Conservation (phyloP, 1,284 basidiomycete genomes). For the Schizophyllum amplum region DNA sequence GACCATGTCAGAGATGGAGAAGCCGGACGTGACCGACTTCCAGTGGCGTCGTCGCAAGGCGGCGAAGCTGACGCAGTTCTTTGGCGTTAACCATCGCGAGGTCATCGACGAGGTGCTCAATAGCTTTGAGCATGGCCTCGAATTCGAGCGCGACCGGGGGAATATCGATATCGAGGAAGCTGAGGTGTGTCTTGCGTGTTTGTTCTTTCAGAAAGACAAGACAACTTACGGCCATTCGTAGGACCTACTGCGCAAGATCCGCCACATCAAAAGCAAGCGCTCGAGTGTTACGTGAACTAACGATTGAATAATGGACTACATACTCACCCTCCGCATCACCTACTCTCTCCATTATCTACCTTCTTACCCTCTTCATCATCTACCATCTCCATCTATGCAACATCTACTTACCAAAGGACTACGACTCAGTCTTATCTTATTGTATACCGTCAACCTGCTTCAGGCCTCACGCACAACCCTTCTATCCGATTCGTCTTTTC, state of each 20-base stretch:
- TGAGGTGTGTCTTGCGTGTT: conserved; percentile 46
- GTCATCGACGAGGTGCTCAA: conserved; percentile 68
- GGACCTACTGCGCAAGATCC: conserved; percentile 56
- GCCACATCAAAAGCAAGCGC: conserved; percentile 49
- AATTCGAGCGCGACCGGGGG: conserved; percentile 56
- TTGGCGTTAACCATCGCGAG: conserved; percentile 73
- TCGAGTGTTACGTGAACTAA: conserved; percentile 26
- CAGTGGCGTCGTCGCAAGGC: conserved; percentile 62
- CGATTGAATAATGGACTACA: background rate
- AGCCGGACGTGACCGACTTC: conserved; percentile 38
- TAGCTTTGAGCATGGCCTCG: conserved; percentile 67
- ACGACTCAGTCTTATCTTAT: no score
- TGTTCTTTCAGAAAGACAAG: conserved; percentile 4
- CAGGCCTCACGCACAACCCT: background rate
- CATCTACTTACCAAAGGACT: no score
- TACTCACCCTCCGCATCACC: no score
- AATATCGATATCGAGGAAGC: conserved; percentile 58
- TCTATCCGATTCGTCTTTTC: conserved; percentile 4
- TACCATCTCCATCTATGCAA: no score
- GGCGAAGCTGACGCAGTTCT: conserved; percentile 76
- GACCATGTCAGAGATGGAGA: conserved; percentile 33
- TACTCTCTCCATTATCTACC: no score
- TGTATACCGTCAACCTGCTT: no score
- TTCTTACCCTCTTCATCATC: no score
- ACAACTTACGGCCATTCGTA: conserved; percentile 19